Percentiles rank a stretch among this genome's conserved stretches.
Conservation (phyloP, 495 filamentous ascomycete genomes). For the Amphirosellinia nigrospora region DNA sequence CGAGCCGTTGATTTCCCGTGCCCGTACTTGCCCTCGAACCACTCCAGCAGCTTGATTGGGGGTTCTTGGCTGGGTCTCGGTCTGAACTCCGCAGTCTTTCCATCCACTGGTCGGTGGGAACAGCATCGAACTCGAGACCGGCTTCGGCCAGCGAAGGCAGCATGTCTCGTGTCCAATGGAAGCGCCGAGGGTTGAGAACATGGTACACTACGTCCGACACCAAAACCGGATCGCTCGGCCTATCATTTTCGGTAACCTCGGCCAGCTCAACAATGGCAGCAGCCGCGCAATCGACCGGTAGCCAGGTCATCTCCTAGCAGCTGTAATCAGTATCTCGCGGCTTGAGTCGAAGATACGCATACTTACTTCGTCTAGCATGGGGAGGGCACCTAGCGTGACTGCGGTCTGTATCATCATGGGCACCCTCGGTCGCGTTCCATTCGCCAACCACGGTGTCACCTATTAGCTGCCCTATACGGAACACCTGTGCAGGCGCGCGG, state of each 20-base stretch:
- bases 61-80: constrained; percentile 58
- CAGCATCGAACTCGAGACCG: constrained; percentile 52
- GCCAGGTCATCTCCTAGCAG: constrained; percentile 43
- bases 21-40: constrained; percentile 57
- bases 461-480: constrained; percentile 66
- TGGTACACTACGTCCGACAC: constrained; percentile 55
- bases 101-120: constrained; percentile 58
- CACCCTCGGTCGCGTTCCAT: constrained; percentile 69
- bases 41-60: constrained; percentile 66
- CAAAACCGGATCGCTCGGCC: neutral
- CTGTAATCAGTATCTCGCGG: neutral
- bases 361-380: constrained; percentile 49
- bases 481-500: constrained; percentile 45
- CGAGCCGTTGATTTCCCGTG: constrained; percentile 28
- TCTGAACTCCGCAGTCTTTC: constrained; percentile 47
- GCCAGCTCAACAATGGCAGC: constrained; percentile 47
- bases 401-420: constrained; percentile 63
- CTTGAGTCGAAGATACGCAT: constrained; percentile 20
- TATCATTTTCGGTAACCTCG: constrained; percentile 25
- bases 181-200: constrained; percentile 55
- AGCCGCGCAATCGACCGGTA: constrained; percentile 61
- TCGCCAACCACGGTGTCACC: constrained; percentile 58
- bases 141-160: constrained; percentile 52
- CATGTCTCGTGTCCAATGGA: constrained; percentile 58
- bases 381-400: constrained; percentile 55